These are phyloP conservation scores for Penicillium antarcticum DNA, from an alignment of 495 filamentous ascomycete species.

Conservation along the genomic window DNA sequence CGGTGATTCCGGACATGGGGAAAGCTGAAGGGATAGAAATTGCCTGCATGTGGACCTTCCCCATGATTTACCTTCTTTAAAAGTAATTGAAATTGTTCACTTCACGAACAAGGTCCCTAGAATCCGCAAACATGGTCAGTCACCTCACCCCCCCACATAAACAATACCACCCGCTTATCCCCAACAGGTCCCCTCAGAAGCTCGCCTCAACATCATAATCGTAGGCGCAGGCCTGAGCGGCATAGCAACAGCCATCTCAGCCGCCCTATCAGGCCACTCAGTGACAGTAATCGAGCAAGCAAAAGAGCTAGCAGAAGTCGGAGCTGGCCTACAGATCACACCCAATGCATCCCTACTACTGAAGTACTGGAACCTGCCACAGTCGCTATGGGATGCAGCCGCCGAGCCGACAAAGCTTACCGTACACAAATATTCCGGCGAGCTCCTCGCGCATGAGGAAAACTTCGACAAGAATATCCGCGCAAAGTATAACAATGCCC, in stretches of 20 bases:
- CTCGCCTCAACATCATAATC: slow-evolving; percentile 26
- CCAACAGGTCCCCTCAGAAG: slow-evolving; percentile 19
- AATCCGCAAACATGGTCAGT: background rate
- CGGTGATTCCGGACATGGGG: background rate
- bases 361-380: slow-evolving; percentile 49
- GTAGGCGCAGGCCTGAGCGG: slow-evolving; percentile 55
- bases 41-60: background rate
- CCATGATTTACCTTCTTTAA: background rate
- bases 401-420: slow-evolving; percentile 52
- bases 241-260: slow-evolving; percentile 60
- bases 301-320: slow-evolving; percentile 52
- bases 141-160: background rate
- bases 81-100: background rate
- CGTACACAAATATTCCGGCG: slow-evolving; percentile 55
- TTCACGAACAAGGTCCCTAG: no score
- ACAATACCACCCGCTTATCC: background rate
- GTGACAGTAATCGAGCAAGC: slow-evolving; percentile 63
- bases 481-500: slow-evolving; percentile 44
- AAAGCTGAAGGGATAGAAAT: background rate
- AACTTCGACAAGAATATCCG: slow-evolving; percentile 40
- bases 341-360: slow-evolving; percentile 56
- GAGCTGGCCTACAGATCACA: slow-evolving; percentile 55
- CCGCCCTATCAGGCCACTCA: slow-evolving; percentile 55
- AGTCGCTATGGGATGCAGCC: slow-evolving; percentile 42
- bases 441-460: slow-evolving; percentile 50